Conservation (phyloP, 768 basidiomycete genomes). For the Pleurotus cornucopiae region DNA sequence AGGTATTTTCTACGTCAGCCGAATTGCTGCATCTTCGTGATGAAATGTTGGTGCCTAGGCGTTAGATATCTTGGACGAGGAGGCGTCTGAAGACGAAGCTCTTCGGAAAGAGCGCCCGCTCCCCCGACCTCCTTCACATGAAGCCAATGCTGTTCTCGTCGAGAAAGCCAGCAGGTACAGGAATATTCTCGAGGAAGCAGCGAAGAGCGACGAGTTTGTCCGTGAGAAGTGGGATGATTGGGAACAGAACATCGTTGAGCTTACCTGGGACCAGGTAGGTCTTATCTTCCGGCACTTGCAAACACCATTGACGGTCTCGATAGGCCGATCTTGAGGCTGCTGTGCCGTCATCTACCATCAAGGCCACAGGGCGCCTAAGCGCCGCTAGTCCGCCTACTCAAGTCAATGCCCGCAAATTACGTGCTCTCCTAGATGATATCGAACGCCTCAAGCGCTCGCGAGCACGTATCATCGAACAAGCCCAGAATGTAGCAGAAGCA, state of each 20-base stretch:
- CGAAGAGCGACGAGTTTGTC: slow-evolving; percentile 72
- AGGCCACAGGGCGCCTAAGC: slow-evolving; percentile 25
- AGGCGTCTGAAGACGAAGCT: slow-evolving; percentile 81
- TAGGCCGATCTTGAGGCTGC: slow-evolving; percentile 64
- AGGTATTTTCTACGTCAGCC: slow-evolving; percentile 42
- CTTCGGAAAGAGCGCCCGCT: slow-evolving; percentile 46
- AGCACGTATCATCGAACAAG: slow-evolving; percentile 59
- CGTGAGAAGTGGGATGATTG: slow-evolving; percentile 86
- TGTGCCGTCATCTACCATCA: slow-evolving; percentile 61
- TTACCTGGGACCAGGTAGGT: slow-evolving; percentile 67
- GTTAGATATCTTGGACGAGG: slow-evolving; percentile 85
- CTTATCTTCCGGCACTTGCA: neutral
- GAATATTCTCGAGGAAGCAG: slow-evolving; percentile 66
- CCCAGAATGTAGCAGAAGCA: slow-evolving; percentile 43
- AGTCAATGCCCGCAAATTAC: slow-evolving; percentile 64
- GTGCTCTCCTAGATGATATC: slow-evolving; percentile 73
- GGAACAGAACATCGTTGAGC: slow-evolving; percentile 65
- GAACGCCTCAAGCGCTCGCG: slow-evolving; percentile 66
- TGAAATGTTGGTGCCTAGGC: slow-evolving; percentile 42
- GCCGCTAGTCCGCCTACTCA: slow-evolving; percentile 46
- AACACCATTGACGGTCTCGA: slow-evolving; percentile 1
- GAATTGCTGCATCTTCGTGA: neutral
- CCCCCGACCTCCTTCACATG: slow-evolving; percentile 64
- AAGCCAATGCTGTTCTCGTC: slow-evolving; percentile 73
- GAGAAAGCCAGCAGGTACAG: slow-evolving; percentile 70